These are phyloP conservation scores for Pseudoneurospora amorphoporcata DNA, from an alignment of 495 filamentous ascomycete species.

Conservation along the genomic window DNA sequence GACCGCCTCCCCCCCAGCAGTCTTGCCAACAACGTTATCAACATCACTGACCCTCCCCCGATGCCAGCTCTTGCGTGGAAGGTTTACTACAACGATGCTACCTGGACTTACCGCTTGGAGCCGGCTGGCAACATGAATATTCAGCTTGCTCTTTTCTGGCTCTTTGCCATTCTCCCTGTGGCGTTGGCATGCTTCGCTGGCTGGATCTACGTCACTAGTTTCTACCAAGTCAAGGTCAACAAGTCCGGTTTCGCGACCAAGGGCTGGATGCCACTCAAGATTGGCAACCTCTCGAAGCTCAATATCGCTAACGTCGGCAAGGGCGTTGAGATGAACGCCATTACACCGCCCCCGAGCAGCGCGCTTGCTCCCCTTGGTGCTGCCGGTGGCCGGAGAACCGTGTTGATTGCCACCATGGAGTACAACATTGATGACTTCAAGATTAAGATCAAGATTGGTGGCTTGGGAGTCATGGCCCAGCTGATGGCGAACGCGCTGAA, in stretches of 20 bases:
- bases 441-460: constrained; percentile 67
- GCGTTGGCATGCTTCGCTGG: constrained; percentile 39
- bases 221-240: constrained; percentile 65
- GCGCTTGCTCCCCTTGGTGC: constrained; percentile 6
- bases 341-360: constrained; percentile 14
- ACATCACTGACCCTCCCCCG: constrained; percentile 48
- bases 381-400: constrained; percentile 34
- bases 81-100: constrained; percentile 47
- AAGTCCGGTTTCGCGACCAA: constrained; percentile 47
- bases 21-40: constrained; percentile 44
- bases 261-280: constrained; percentile 16
- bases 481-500: constrained; percentile 61
- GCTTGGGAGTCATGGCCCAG: constrained; percentile 61
- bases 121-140: constrained; percentile 44
- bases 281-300: constrained; percentile 16
- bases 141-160: constrained; percentile 49
- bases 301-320: constrained; percentile 40
- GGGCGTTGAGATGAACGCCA: constrained; percentile 27
- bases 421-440: constrained; percentile 64
- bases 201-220: constrained; percentile 53
- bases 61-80: constrained; percentile 48
- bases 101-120: constrained; percentile 39
- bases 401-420: constrained; percentile 62
- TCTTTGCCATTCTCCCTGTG: constrained; percentile 48
- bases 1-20: constrained; percentile 55